Evolutionary conservation across 2,329 filamentous ascomycete genomes (phyloP).

Genomic region (Leptodontidium sp.): DNA sequence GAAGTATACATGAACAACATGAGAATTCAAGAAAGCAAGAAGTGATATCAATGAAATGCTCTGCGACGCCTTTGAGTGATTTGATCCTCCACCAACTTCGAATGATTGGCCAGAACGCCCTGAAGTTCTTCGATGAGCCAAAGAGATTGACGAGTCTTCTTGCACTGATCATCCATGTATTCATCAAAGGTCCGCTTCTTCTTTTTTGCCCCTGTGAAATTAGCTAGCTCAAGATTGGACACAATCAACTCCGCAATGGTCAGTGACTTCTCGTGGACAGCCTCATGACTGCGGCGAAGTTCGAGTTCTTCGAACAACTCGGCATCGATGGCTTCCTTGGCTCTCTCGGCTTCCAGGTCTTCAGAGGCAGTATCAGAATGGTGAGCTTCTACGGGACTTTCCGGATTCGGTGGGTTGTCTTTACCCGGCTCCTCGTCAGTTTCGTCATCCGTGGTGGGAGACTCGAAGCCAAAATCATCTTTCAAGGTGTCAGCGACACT

Average conservation of each 20-base stretch:
- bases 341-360: not conserved
- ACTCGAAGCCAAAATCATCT: not conserved
- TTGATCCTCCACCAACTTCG: not conserved
- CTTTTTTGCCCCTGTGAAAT: not conserved
- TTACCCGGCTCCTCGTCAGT: not conserved
- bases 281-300: not conserved
- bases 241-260: not conserved
- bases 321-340: not conserved
- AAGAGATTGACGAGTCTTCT: not conserved
- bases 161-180: not conserved
- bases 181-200: not conserved
- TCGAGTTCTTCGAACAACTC: not conserved
- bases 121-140: not conserved
- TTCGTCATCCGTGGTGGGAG: not conserved
- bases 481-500: not conserved
- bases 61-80: not conserved
- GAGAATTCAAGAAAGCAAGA: not conserved
- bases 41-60: not conserved
- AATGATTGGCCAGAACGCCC: not conserved
- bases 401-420: not conserved
- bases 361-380: not conserved
- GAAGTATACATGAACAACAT: too few species aligned
- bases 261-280: not conserved
- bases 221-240: not conserved
- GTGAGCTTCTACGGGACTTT: not conserved